Evolutionary conservation across 345 rosid species (phyloP), one percentile per base, ranked within the genome.

Genomic region (Populus pruinosa): DNA sequence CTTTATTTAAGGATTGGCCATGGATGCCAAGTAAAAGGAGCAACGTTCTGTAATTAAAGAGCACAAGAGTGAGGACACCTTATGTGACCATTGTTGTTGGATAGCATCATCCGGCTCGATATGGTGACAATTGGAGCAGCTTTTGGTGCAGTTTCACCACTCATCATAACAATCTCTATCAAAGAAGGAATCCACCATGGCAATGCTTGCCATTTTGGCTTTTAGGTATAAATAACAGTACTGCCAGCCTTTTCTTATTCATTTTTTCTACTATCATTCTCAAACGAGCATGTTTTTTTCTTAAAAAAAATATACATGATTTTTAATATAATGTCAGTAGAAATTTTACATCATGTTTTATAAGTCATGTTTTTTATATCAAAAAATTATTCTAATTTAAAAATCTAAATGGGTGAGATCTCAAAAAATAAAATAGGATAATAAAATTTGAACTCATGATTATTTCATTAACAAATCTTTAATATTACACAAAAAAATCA

Each of bases 41-140:
- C 99, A 53, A 91, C 94, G 33, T 96, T 96, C 75, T 96, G 98
- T 33, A 33, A 31, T 31, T 56, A 97, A 96, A 82, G 88, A 83
- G 77, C 93, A 93, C 85, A 88, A 81, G 85, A 89, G 99, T 83
- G 98, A 93, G 4, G 98, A 97, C 20, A 96, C 89, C 94, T 96
- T 20, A 93, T 96, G 53, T 96, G 98, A 98, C 99, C 99, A 3
- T 77, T 96, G 88, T 86, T 96, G 90, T 81, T 93, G 56, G 99
- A 96, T 82, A 87, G 93, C 33, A 2, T 31, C 49, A 97, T 96
- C 62, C 87, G 90, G 72, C 96, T 98, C 0, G 96, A 92, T 77
- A 96, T 96, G 99, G 89, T 97, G 86, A 93, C 93, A 0, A 98
- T 98, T 0, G 99, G 99, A 93, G 84, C 97, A 96, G 83, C 99